A percentile compares a stretch with the other conserved stretches of the same genome.
Evolutionary conservation across 1,284 basidiomycete species (phyloP).

Genomic region (Tremellales sp.): DNA sequence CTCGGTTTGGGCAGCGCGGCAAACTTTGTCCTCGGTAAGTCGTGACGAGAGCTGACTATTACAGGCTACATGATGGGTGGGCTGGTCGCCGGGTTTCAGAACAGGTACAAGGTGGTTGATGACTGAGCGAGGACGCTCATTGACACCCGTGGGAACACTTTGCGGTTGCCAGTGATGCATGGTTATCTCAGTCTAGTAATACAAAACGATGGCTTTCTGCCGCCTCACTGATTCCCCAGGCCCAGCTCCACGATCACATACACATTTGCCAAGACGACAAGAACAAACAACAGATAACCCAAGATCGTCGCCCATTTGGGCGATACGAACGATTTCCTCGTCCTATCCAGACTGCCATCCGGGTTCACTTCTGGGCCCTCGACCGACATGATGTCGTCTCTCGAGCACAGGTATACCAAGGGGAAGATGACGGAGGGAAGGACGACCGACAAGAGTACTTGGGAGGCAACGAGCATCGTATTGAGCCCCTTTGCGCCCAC

Average conservation of each 20-base stretch:
- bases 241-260: constrained; percentile 46
- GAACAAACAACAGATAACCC: constrained; percentile 61
- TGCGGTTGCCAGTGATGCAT: too few species aligned
- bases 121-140: too few species aligned
- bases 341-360: constrained; percentile 7
- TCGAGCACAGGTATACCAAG: constrained; percentile 70
- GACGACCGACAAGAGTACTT: constrained; percentile 81
- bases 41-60: too few species aligned
- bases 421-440: constrained; percentile 84
- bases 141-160: too few species aligned
- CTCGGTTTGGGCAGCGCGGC: constrained; percentile 23
- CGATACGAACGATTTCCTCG: constrained; percentile 55
- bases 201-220: neutral
- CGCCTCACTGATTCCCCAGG: constrained; percentile 25
- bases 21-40: constrained; percentile 25
- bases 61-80: too few species aligned
- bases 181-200: constrained; percentile 3
- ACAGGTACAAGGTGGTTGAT: too few species aligned
- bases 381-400: constrained; percentile 65
- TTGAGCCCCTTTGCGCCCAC: constrained; percentile 74
- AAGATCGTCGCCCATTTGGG: constrained; percentile 56
- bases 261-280: constrained; percentile 64
- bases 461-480: constrained; percentile 76
- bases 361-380: constrained; percentile 36
- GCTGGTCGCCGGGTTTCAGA: too few species aligned